Conservation (phyloP, 176 grass and related monocot genomes). For the Musa acuminata region DNA sequence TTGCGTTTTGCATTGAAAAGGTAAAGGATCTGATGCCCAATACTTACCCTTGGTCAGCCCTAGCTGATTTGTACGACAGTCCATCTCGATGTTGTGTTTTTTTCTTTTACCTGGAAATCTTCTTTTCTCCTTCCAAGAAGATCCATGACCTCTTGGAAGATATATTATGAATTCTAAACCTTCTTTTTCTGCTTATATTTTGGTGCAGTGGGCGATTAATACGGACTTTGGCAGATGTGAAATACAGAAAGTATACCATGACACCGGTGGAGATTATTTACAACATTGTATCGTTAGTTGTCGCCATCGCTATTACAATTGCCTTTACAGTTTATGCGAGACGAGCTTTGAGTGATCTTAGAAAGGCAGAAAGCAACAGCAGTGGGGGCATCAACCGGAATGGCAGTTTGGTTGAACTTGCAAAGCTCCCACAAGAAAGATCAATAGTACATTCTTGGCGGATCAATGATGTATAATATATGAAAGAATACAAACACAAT, state of each 20-base stretch:
- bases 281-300: constrained; percentile 49
- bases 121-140: too few species aligned
- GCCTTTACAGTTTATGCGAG: constrained; percentile 67
- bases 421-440: constrained; percentile 34
- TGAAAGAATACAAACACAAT: background rate
- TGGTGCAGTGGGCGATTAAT: constrained; percentile 72
- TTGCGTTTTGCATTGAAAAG: too few species aligned
- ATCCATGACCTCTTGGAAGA: background rate
- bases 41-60: too few species aligned
- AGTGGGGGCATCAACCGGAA: background rate
- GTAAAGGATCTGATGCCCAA: too few species aligned
- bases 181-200: constrained; percentile 8
- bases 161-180: background rate
- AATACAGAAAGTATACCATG: constrained; percentile 62
- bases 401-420: constrained; percentile 19
- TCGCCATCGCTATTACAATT: constrained; percentile 41
- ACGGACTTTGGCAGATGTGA: constrained; percentile 57
- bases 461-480: constrained; percentile 32
- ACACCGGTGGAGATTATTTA: constrained; percentile 73
- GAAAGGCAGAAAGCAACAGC: constrained; percentile 22
- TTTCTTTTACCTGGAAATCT: too few species aligned
- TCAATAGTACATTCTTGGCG: constrained; percentile 24
- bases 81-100: too few species aligned
- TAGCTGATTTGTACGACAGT: too few species aligned
- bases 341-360: constrained; percentile 45